Base-by-base conservation (phyloP, 1,284 basidiomycete species). In the Meira nashicola region DNA sequence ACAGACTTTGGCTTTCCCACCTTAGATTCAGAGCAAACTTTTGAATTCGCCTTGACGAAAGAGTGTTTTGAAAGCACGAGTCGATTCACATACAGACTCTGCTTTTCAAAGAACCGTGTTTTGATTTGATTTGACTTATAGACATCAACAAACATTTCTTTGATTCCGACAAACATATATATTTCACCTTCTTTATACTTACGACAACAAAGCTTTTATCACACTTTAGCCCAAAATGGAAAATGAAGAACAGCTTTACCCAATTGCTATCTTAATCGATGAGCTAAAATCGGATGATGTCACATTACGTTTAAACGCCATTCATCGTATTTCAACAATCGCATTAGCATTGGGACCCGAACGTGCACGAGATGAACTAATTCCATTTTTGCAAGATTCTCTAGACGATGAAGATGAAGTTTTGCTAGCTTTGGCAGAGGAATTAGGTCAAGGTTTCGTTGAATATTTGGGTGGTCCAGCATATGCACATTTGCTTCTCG, bases 351-450 rank as follows among this genome's bases (percentile, higher is more conserved):
- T 99, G 54, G 95, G 95, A 12, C 88, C 92, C 37, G 89, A 95
- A 82, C 89, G 95, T 66, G 89, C 94, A 39, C 87, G 95, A 65
- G 90, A 94, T 63, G 95, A 99, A 80, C 86, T 99, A 66, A 86
- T 99, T 67, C 91, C 93, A 1, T 99, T 99, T 83, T 84, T 99
- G 60, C 89, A 92, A 82, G 94, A 99, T 77, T 95, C 92, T 39
- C 87, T 98, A 70, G 95, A 99, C 80, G 95, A 99, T 77, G 95
- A 99, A 81, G 95, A 99, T 79, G 95, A 99, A 79, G 94, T 99
- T 33, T 83, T 99, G 40, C 85, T 99, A 41, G 95, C 94, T 3
- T 83, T 99, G 56, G 93, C 94, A 19, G 94, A 97, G 74, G 95
- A 98, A 80, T 83, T 99, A 21, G 95, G 94, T 15, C 78, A 64